Evolutionary conservation across 257 asterid species (phyloP).

Genomic region (Jacaranda copaia): DNA sequence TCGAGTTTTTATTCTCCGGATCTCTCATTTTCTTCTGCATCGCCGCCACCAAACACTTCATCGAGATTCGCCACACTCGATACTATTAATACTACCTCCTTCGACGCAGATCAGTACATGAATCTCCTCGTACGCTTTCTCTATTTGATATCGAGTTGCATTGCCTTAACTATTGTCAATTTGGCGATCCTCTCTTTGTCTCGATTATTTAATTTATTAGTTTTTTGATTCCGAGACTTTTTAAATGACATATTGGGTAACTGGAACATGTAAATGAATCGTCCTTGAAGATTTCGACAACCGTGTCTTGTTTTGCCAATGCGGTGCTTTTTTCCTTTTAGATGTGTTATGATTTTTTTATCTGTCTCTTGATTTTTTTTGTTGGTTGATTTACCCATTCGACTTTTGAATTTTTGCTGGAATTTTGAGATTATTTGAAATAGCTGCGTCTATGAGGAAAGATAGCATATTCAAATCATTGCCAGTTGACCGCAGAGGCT

Average conservation of each 20-base stretch:
- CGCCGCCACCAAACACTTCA: conserved; percentile 50
- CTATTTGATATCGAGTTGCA: neutral
- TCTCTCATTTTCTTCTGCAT: conserved; percentile 56
- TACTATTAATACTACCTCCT: conserved; percentile 83
- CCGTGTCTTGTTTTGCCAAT: neutral
- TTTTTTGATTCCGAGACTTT: neutral
- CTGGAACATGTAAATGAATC: conserved; percentile 8
- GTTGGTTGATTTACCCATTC: conserved; percentile 14
- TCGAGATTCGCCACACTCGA: conserved; percentile 97
- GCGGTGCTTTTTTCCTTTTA: neutral
- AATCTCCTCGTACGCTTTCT: conserved; percentile 79
- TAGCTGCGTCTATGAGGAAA: neutral
- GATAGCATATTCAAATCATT: conserved; percentile 12
- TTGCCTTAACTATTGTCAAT: neutral
- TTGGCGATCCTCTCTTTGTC: neutral
- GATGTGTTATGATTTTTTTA: neutral
- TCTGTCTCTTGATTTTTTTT: too few species aligned
- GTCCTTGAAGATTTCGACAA: neutral
- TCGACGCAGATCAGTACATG: conserved; percentile 96
- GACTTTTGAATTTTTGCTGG: neutral
- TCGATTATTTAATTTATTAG: neutral
- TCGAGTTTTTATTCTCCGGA: conserved; percentile 94
- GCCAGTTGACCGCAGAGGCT: conserved; percentile 7
- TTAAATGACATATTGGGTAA: neutral
- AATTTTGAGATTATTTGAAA: neutral